These are phyloP conservation scores for Capsicum baccatum DNA, from an alignment of 257 asterid genomes.

Conservation along the genomic window DNA sequence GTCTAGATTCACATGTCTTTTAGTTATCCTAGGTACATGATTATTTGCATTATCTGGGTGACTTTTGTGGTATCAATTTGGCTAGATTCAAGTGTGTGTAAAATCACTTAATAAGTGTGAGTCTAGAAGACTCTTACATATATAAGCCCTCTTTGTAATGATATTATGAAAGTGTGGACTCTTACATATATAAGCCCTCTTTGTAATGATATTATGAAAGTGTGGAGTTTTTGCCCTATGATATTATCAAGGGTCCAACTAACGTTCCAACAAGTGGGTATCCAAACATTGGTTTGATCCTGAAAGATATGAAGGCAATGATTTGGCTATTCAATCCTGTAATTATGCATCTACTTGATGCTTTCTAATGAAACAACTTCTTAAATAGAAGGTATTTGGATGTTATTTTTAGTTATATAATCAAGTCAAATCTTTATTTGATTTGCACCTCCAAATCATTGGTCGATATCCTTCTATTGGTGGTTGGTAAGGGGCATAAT, in stretches of 20 bases:
- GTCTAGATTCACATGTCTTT: constrained; percentile 4
- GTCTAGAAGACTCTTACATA: background rate
- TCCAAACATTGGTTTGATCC: too few relatives aligned
- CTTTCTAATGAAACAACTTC: too few relatives aligned
- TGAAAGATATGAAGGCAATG: too few relatives aligned
- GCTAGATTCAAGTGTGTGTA: background rate
- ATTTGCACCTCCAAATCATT: background rate
- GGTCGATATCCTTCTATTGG: constrained; percentile 21
- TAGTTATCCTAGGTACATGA: background rate
- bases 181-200: background rate
- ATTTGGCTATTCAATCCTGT: too few relatives aligned
- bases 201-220: background rate
- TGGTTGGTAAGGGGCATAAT: background rate
- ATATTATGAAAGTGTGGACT: background rate
- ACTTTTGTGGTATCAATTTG: background rate
- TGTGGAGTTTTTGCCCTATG: too few relatives aligned
- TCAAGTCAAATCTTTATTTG: background rate
- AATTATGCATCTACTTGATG: too few relatives aligned
- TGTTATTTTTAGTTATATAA: background rate
- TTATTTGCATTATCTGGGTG: background rate
- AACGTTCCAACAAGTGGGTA: too few relatives aligned
- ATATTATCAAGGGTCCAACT: too few relatives aligned
- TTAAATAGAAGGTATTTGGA: background rate
- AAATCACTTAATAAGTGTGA: background rate
- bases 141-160: background rate